Evolutionary conservation across 441 rosid genomes (phyloP), one percentile per base, ranked within the genome.

Genomic region (Gossypium laxum): DNA sequence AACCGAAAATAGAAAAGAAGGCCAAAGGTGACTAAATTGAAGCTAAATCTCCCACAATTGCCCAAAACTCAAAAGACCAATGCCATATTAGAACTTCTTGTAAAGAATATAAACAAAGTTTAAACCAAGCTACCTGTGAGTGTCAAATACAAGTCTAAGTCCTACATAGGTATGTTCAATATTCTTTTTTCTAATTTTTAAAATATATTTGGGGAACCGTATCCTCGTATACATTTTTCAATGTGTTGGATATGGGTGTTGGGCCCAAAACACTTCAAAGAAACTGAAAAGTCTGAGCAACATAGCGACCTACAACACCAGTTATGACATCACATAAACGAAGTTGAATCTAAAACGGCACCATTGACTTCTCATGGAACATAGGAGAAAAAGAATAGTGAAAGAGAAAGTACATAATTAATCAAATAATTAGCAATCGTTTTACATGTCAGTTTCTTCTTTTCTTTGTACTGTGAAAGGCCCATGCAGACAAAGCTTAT

Each of bases 311-410:
- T 63, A 19, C 8, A 5, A 2, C 30, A 41, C 6, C 51, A 64
- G 11, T 43, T 19, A 38, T 11, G 18, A 1, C 26, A 43, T 14
- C 41, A 28, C 43, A n/a, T 63, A 63, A 63, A 41, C 21, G 34
- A 18, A 4, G 68, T 63, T 63, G 30, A 32, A 62, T 34, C 67
- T 14, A 11, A 18, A 62, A 34, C 19, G 7, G 15, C 14, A 10
- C 68, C 17, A 41, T 63, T 63, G 19, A 22, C 10, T 63, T 63
- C 68, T 41, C 51, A 63, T 63, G 50, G 5, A 41, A 63, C 14
- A 18, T 19, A 11, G 15, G 52, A 41, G 10, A 38, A 38, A 60
- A 19, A 63, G 30, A 19, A 15, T 19, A 10, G 32, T 48, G 41
- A 32, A 19, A 63, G 6, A 14, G 24, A 24, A 11, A 19, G 18